Evolutionary conservation across 192 early-diverging fungal species (phyloP).

Genomic region (Podila minutissima): DNA sequence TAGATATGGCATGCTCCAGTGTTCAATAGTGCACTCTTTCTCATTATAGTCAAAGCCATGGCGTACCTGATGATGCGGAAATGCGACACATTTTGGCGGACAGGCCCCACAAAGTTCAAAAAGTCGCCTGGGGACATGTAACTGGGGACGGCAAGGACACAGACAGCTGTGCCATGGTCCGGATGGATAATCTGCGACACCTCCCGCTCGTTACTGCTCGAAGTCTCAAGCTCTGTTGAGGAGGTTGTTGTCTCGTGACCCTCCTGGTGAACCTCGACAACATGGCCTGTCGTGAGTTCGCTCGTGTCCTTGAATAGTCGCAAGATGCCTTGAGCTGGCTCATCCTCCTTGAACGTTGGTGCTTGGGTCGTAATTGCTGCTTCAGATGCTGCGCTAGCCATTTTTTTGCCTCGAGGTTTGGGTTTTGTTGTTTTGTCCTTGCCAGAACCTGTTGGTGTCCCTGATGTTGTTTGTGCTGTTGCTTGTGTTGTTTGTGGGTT

Average conservation of each 20-base stretch:
- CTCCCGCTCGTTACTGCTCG: constrained; percentile 1
- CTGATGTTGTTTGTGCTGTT: not conserved
- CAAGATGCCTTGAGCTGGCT: constrained; percentile 63
- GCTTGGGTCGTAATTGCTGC: not conserved
- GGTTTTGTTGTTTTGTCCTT: not conserved
- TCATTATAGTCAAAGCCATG: not conserved
- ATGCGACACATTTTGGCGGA: constrained; percentile 73
- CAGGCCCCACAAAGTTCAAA: constrained; percentile 82
- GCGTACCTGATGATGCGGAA: constrained; percentile 73
- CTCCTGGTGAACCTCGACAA: not conserved
- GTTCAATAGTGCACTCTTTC: not conserved
- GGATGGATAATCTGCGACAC: constrained; percentile 38
- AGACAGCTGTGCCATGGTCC: constrained; percentile 61
- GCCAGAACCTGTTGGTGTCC: not conserved
- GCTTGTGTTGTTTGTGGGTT: not conserved
- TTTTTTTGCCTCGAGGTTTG: constrained; percentile 8
- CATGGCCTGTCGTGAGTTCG: constrained; percentile 52
- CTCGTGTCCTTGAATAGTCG: constrained; percentile 70
- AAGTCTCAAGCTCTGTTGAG: not conserved
- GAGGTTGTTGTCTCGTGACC: not conserved
- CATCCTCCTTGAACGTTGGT: not conserved
- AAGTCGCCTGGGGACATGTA: constrained; percentile 94
- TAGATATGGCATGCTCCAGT: not conserved
- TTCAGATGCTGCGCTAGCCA: constrained; percentile 8
- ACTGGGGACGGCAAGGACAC: constrained; percentile 86